Percentiles rank a stretch among this genome's conserved stretches.
Evolutionary conservation across 139 green algal genomes (phyloP).

Genomic region (Chlamydomonas eustigma): DNA sequence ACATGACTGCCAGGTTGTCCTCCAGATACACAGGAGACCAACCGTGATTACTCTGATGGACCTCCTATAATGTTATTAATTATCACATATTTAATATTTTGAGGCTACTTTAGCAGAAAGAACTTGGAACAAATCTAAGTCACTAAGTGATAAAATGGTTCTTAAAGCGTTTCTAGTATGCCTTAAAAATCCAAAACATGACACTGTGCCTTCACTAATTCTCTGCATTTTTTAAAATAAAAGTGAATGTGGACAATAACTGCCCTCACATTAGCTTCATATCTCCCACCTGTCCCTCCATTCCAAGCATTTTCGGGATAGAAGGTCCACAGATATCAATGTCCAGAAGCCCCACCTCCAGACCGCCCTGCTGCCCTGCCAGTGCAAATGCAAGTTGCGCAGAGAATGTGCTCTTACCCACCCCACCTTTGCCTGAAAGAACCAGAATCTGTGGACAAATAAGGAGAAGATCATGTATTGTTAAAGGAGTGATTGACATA

Average conservation of each 20-base stretch:
- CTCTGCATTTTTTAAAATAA: no score
- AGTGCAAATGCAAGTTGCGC: slow-evolving; percentile 90
- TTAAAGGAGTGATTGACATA: no score
- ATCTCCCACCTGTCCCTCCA: slow-evolving; percentile 82
- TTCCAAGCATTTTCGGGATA: slow-evolving; percentile 89
- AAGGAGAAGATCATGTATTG: no score
- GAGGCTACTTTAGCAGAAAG: no score
- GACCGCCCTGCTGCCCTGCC: slow-evolving; percentile 53
- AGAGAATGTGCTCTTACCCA: slow-evolving; percentile 95
- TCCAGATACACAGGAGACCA: slow-evolving; percentile 91
- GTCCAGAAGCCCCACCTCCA: slow-evolving; percentile 88
- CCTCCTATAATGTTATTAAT: slow-evolving; percentile 28
- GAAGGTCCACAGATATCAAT: slow-evolving; percentile 98
- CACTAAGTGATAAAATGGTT: no score
- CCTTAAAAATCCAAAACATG: no score
- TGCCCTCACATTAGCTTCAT: slow-evolving; percentile 11
- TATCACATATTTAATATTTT: neutral
- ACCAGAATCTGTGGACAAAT: slow-evolving; percentile 70
- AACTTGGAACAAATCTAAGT: no score
- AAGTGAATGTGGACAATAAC: neutral
- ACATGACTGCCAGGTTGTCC: slow-evolving; percentile 97
- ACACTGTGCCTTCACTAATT: no score
- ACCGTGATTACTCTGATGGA: slow-evolving; percentile 81
- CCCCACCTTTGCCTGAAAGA: slow-evolving; percentile 95
- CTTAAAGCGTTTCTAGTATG: no score